A percentile compares a stretch with the other conserved stretches of the same genome.
Evolutionary conservation across 2,329 filamentous ascomycete species (phyloP).

Genomic region (Calonectria hawksworthii): DNA sequence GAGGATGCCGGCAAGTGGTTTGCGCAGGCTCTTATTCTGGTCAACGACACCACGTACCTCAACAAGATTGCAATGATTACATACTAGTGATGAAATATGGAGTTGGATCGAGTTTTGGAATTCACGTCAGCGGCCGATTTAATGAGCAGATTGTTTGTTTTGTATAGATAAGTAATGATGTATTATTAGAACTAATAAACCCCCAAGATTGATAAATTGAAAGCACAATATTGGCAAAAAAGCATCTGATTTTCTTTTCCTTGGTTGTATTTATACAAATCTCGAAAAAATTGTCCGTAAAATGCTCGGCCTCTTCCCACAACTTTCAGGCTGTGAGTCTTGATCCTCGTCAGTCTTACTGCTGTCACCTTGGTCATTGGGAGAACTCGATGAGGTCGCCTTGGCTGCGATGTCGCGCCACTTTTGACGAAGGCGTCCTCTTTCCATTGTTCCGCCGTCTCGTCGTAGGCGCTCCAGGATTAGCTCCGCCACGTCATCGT

Average conservation of each 20-base stretch:
- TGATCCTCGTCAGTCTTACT: background rate
- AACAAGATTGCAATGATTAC: constrained; percentile 56
- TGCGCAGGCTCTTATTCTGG: constrained; percentile 54
- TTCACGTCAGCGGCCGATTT: background rate
- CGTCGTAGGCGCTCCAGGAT: background rate
- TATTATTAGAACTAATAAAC: background rate
- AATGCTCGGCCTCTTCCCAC: background rate
- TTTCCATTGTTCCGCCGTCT: background rate
- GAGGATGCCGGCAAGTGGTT: constrained; percentile 64
- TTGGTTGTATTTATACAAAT: background rate
- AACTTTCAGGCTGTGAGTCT: background rate
- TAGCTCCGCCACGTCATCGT: background rate
- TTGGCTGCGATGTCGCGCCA: background rate
- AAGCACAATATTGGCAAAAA: background rate
- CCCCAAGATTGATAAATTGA: background rate
- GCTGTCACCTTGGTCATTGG: background rate
- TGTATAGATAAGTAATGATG: background rate
- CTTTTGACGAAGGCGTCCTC: background rate
- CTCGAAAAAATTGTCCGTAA: background rate
- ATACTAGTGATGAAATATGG: constrained; percentile 41
- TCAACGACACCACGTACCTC: constrained; percentile 43
- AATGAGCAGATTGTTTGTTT: background rate
- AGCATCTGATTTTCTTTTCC: too few relatives aligned
- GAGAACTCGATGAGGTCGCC: background rate
- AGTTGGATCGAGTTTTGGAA: background rate